A percentile compares a stretch with the other conserved stretches of the same genome.
phyloP scores from a whole-genome alignment of 1,284 basidiomycete genomes.

The Fomitopsis schrenkii region DNA sequence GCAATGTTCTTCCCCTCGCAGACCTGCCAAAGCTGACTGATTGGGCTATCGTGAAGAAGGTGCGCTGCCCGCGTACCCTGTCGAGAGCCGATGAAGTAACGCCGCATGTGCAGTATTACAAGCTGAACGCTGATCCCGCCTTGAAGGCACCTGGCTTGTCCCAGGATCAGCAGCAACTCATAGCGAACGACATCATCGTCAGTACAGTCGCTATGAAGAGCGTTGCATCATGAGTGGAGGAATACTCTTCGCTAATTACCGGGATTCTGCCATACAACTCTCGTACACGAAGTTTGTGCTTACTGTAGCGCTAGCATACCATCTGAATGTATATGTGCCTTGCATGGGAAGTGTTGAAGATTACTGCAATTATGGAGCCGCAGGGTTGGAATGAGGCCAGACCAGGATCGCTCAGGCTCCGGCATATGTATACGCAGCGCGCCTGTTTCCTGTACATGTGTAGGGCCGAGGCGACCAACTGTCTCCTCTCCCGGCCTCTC shows the following conservation, averaged over 20 bases:
- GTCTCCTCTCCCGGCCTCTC: neutral
- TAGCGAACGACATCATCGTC: constrained; percentile 64
- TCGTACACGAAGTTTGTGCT: too few relatives aligned
- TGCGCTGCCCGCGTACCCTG: constrained; percentile 24
- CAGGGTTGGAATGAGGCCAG: too few relatives aligned
- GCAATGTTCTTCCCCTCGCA: constrained; percentile 44
- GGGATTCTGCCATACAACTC: neutral
- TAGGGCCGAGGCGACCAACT: too few relatives aligned
- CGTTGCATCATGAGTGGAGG: constrained; percentile 42
- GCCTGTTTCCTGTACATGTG: too few relatives aligned
- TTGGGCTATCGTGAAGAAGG: constrained; percentile 73
- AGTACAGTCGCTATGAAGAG: constrained; percentile 82
- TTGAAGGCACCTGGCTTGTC: constrained; percentile 38
- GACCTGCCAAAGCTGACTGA: constrained; percentile 54
- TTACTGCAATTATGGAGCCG: too few relatives aligned
- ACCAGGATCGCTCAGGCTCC: too few relatives aligned
- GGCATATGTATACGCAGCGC: too few relatives aligned
- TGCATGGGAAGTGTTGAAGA: too few relatives aligned
- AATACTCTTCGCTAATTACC: neutral
- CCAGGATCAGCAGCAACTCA: constrained; percentile 33
- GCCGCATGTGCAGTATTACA: constrained; percentile 59
- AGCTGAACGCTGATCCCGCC: constrained; percentile 55
- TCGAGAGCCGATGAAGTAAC: neutral
- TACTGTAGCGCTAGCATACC: neutral
- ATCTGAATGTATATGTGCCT: too few relatives aligned